Evolutionary conservation across 139 green algal genomes (phyloP), one percentile per base, ranked within the genome.

Genomic region (Tetradesmus lagerheimii): DNA sequence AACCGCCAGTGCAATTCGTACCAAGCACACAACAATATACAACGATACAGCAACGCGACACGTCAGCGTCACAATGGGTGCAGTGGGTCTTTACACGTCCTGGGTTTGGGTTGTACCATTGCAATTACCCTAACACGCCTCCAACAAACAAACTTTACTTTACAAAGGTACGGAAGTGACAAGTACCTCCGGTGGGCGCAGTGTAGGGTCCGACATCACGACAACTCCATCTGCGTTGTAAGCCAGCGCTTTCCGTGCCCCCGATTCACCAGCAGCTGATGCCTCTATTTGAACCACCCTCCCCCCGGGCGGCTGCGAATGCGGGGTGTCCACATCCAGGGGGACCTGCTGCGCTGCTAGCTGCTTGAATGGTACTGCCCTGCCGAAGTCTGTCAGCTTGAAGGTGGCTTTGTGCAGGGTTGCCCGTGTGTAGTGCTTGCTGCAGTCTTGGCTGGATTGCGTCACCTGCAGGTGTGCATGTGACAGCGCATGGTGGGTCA

Each of bases 321-420:
- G 1, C 71, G 31, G 71, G 2, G 29, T 20, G 9, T 41, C 18
- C 3, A 23, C 31, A 37, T 37, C 31, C 4, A 79, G 66, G 1
- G 29, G 27, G 25, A 50, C 45, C 31, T 74, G 47, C n/a, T 64
- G 64, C 66, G 83, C 83, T 66, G 83, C 34, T 41, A 84, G 78
- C 35, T 80, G 37, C 38, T 66, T 57, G 83, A 80, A 88, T 3
- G 83, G 83, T 38, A 88, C 38, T n/a, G 83, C 83, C 34, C 83
- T 50, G 4, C 83, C 83, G 31, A 88, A 88, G 83, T 88, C 83
- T 31, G 64, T 80, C 35, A 88, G 38, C 38, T 80, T 80, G 25
- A 88, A 2, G 11, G 38, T 47, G 0, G 37, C 38, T 29, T 76
- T 25, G 53, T 78, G 81, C n/a, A 87, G 81, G 4, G 62, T 78